Conservation (phyloP, 306 rosid genomes). For the Citrullus amarus region DNA sequence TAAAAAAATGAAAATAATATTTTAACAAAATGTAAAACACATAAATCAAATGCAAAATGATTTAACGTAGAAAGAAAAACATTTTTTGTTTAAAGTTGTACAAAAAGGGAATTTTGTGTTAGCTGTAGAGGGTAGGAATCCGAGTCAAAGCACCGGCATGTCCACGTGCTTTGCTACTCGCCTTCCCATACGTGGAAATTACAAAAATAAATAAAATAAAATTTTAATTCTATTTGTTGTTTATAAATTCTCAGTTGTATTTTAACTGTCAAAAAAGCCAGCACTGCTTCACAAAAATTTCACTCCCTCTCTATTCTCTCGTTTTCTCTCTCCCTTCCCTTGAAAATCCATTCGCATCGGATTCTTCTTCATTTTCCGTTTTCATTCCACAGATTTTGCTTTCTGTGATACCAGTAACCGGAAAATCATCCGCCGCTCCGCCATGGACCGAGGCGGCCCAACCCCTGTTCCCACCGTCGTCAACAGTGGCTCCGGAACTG, state of each 20-base stretch:
- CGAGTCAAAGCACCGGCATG: conserved; percentile 6
- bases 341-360: neutral
- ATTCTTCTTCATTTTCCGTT: neutral
- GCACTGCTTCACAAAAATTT: neutral
- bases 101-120: neutral
- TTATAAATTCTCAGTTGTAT: neutral
- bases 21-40: too few species aligned
- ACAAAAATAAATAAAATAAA: neutral
- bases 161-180: neutral
- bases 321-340: neutral
- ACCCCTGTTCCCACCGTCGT: conserved; percentile 12
- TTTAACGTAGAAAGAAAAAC: neutral
- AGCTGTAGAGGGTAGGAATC: neutral
- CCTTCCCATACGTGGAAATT: neutral
- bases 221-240: too few species aligned
- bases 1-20: too few species aligned
- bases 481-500: conserved; percentile 9
- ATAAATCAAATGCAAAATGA: too few species aligned
- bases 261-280: neutral
- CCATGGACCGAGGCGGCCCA: conserved; percentile 37
- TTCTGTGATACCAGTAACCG: neutral
- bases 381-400: neutral
- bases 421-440: neutral
- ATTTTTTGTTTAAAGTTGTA: too few species aligned
- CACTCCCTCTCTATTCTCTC: neutral